These are phyloP conservation scores for Elsinoe batatas DNA, from an alignment of 2,329 filamentous ascomycete genomes.

Conservation along the genomic window DNA sequence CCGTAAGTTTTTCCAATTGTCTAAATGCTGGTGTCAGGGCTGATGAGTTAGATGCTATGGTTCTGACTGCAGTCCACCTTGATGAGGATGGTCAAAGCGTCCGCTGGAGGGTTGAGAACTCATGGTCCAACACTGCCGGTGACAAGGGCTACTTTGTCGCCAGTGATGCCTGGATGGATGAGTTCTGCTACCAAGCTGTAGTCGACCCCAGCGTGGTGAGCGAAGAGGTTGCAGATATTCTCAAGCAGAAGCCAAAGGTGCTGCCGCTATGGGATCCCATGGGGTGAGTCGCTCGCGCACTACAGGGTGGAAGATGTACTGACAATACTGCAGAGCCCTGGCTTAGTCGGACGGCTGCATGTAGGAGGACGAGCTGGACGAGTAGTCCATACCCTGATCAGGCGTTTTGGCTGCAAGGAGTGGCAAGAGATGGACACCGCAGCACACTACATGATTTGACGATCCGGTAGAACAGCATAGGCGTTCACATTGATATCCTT, in stretches of 20 bases:
- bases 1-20: slow-evolving; percentile 26
- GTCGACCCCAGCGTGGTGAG: slow-evolving; percentile 56
- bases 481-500: no score
- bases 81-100: slow-evolving; percentile 55
- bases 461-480: no score
- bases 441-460: no score
- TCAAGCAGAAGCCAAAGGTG: slow-evolving; percentile 60
- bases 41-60: slow-evolving; percentile 60
- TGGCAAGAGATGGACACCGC: no score
- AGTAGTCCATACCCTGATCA: no score
- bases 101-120: slow-evolving; percentile 81
- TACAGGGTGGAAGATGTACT: background rate
- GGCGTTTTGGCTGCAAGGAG: no score
- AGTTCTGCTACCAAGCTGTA: slow-evolving; percentile 77
- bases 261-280: slow-evolving; percentile 46
- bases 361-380: no score
- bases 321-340: background rate
- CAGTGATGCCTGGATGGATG: slow-evolving; percentile 57
- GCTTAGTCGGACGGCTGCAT: background rate
- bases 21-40: background rate
- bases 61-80: slow-evolving; percentile 75
- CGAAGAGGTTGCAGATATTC: slow-evolving; percentile 57
- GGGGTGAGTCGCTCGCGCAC: slow-evolving; percentile 19
- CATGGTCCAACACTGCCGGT: slow-evolving; percentile 62
- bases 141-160: slow-evolving; percentile 81